These are phyloP conservation scores for Mycena chlorophos DNA, from an alignment of 768 basidiomycete genomes.

Conservation along the genomic window DNA sequence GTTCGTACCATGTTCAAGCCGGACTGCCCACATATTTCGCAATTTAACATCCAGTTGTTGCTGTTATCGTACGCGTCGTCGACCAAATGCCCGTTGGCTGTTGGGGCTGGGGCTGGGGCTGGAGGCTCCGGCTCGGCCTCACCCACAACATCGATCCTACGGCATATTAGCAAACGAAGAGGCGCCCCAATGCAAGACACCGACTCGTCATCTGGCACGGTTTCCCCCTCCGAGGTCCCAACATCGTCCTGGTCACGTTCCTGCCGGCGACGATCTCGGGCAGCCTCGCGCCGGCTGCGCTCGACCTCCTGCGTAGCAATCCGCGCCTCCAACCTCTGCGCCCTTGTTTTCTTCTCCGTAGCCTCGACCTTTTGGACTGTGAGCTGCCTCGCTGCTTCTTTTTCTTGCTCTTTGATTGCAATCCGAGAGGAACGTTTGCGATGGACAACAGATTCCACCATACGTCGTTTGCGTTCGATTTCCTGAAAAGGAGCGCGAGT, in stretches of 20 bases:
- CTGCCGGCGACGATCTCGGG: constrained; percentile 53
- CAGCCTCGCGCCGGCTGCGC: constrained; percentile 53
- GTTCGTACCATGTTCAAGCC: constrained; percentile 71
- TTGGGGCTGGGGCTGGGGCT: no score
- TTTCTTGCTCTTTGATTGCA: constrained; percentile 76
- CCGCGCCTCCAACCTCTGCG: constrained; percentile 57
- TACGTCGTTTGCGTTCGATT: constrained; percentile 55
- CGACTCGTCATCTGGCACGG: not conserved
- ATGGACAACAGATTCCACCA: constrained; percentile 77
- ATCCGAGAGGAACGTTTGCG: constrained; percentile 92
- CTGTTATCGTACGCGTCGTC: constrained; percentile 24
- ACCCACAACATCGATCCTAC: not conserved
- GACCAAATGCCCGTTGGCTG: not conserved
- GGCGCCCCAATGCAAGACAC: not conserved
- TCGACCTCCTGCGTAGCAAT: constrained; percentile 59
- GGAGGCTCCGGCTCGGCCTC: no score
- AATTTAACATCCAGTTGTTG: constrained; percentile 84
- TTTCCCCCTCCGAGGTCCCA: constrained; percentile 21
- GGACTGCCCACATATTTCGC: constrained; percentile 76
- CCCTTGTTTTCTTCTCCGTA: constrained; percentile 65
- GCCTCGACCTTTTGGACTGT: constrained; percentile 65
- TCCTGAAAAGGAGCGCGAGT: constrained; percentile 52
- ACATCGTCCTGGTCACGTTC: constrained; percentile 54
- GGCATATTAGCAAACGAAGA: not conserved
- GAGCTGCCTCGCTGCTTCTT: constrained; percentile 65